phyloP scores from a whole-genome alignment of 2,329 filamentous ascomycete species.

The Aspergillus phoenicis region DNA sequence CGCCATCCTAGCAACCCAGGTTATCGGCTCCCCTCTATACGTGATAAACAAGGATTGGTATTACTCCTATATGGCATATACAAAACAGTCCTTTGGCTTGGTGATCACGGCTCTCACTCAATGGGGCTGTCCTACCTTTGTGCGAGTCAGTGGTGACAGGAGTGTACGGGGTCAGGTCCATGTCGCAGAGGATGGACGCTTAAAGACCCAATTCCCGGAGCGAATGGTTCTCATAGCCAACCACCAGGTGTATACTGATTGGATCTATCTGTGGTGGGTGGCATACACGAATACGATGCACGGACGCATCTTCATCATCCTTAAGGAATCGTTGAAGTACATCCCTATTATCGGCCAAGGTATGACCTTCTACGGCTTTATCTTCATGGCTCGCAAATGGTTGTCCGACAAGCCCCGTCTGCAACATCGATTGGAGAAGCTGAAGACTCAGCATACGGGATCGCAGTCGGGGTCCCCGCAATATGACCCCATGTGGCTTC shows the following conservation, averaged over 20 bases:
- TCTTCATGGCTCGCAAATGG: constrained; percentile 67
- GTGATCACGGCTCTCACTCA: constrained; percentile 63
- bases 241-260: constrained; percentile 70
- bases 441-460: constrained; percentile 55
- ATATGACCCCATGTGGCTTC: constrained; percentile 66
- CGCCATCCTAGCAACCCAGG: constrained; percentile 56
- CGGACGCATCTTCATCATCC: constrained; percentile 66
- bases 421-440: constrained; percentile 57
- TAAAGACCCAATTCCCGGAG: constrained; percentile 63
- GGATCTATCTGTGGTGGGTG: constrained; percentile 70
- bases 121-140: constrained; percentile 65
- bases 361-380: constrained; percentile 67
- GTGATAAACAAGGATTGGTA: constrained; percentile 63
- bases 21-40: constrained; percentile 63
- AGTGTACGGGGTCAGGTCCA: constrained; percentile 62
- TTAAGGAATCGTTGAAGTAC: constrained; percentile 66
- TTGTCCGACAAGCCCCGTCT: constrained; percentile 62
- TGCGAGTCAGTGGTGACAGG: constrained; percentile 63
- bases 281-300: constrained; percentile 67
- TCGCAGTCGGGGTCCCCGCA: constrained; percentile 50
- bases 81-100: constrained; percentile 67
- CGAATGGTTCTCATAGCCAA: constrained; percentile 65
- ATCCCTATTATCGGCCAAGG: constrained; percentile 65
- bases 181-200: constrained; percentile 58
- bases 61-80: constrained; percentile 66